These are phyloP conservation scores for Chaetomium tenue DNA, from an alignment of 495 filamentous ascomycete species.

Conservation along the genomic window DNA sequence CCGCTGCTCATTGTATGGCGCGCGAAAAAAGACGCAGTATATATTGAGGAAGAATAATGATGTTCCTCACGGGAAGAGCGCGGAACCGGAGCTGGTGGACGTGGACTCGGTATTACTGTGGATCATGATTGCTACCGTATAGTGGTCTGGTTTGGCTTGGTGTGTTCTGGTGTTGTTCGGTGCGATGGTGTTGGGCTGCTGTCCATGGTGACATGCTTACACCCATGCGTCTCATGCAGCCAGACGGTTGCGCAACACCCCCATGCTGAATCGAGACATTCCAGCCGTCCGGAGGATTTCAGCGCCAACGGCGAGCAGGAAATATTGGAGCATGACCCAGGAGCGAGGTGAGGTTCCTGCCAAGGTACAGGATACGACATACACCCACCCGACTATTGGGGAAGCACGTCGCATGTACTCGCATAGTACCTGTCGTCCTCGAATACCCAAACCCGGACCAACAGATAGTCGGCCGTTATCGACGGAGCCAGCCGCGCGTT, in stretches of 20 bases:
- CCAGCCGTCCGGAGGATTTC: background rate
- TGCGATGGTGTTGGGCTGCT: background rate
- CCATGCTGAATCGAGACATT: background rate
- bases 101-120: slow-evolving; percentile 14
- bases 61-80: background rate
- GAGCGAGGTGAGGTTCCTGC: background rate
- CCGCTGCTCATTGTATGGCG: background rate
- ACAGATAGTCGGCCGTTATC: background rate
- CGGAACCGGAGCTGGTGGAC: background rate
- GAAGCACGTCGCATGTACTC: background rate
- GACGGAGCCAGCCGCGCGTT: slow-evolving; percentile 5
- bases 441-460: background rate
- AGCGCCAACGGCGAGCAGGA: background rate
- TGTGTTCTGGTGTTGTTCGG: background rate
- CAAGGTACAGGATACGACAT: slow-evolving; percentile 3
- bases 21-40: background rate
- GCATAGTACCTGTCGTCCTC: background rate
- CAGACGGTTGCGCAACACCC: background rate
- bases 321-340: no score
- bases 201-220: background rate
- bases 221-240: background rate
- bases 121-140: background rate
- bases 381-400: background rate
- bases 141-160: background rate
- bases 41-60: background rate